A percentile compares a stretch with the other conserved stretches of the same genome.
These are phyloP conservation scores for Lachancea sp. DNA, from an alignment of 805 yeast genomes.

Conservation along the genomic window DNA sequence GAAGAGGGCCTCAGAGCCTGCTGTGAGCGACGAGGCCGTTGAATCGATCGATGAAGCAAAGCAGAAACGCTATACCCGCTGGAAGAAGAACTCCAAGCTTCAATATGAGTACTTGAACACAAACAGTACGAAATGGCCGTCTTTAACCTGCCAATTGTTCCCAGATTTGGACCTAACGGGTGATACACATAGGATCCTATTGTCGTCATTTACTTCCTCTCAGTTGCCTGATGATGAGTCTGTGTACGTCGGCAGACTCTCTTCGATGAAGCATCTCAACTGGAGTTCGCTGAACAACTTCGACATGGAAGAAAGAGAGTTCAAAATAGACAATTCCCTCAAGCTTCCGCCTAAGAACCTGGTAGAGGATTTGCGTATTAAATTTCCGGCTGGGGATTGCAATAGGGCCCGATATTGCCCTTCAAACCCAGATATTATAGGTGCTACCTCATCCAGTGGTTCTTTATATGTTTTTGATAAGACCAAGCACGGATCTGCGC, in stretches of 20 bases:
- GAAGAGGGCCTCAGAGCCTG: no score
- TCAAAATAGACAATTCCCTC: conserved; percentile 29
- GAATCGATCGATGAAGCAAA: conserved; percentile 14
- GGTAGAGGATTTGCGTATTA: conserved; percentile 23
- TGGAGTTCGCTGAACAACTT: conserved; percentile 34
- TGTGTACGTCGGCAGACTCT: conserved; percentile 24
- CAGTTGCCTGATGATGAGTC: conserved; percentile 33
- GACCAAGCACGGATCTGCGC: conserved; percentile 63
- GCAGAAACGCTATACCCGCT: conserved; percentile 35
- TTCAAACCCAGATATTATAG: conserved; percentile 77
- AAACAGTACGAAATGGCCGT: conserved; percentile 61
- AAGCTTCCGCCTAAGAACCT: conserved; percentile 28
- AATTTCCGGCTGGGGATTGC: conserved; percentile 47
- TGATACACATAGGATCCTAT: conserved; percentile 26
- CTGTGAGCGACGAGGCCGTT: neutral
- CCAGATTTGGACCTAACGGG: conserved; percentile 37
- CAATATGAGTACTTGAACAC: conserved; percentile 71
- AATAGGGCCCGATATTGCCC: conserved; percentile 72
- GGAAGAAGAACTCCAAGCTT: conserved; percentile 80
- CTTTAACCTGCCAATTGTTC: conserved; percentile 63
- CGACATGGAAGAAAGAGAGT: conserved; percentile 35
- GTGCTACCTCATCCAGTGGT: conserved; percentile 64
- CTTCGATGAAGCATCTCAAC: conserved; percentile 28
- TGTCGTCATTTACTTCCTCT: conserved; percentile 33
- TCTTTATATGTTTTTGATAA: conserved; percentile 64